Evolutionary conservation across 352 stramenopile species (phyloP).

Genomic region (Pilasporangium apinafurcum): DNA sequence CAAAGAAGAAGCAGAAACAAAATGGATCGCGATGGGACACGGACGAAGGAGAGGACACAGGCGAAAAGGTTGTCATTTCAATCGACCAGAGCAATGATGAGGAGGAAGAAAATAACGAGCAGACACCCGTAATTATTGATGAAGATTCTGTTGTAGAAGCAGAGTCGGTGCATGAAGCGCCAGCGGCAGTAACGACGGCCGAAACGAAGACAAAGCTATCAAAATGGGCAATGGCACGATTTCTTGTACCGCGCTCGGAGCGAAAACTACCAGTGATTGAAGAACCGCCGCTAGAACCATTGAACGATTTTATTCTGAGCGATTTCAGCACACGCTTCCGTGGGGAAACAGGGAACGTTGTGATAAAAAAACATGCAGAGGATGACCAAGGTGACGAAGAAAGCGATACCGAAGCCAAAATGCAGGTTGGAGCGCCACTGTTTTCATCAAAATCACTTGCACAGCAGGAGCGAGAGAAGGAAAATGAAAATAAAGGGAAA

Average conservation of each 20-base stretch:
- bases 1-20: conserved; percentile 13
- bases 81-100: conserved; percentile 8
- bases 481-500: conserved; percentile 15
- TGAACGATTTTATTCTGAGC: conserved; percentile 83
- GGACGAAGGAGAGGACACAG: conserved; percentile 39
- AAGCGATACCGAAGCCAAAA: conserved; percentile 16
- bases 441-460: conserved; percentile 13
- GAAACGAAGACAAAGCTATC: conserved; percentile 39
- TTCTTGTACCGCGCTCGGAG: conserved; percentile 49
- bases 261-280: conserved; percentile 47
- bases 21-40: conserved; percentile 52
- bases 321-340: conserved; percentile 75
- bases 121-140: conserved; percentile 1
- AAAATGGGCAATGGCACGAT: conserved; percentile 66
- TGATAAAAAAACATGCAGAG: conserved; percentile 36
- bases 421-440: conserved; percentile 45
- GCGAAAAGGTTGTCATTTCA: conserved; percentile 27
- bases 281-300: conserved; percentile 58
- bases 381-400: conserved; percentile 17
- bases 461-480: conserved; percentile 7
- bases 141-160: conserved; percentile 2
- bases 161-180: conserved; percentile 8
- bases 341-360: conserved; percentile 34
- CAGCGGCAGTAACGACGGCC: conserved; percentile 6
- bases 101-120: no score